Conservation (phyloP, 2,329 filamentous ascomycete genomes). For the Colletotrichum sp. region DNA sequence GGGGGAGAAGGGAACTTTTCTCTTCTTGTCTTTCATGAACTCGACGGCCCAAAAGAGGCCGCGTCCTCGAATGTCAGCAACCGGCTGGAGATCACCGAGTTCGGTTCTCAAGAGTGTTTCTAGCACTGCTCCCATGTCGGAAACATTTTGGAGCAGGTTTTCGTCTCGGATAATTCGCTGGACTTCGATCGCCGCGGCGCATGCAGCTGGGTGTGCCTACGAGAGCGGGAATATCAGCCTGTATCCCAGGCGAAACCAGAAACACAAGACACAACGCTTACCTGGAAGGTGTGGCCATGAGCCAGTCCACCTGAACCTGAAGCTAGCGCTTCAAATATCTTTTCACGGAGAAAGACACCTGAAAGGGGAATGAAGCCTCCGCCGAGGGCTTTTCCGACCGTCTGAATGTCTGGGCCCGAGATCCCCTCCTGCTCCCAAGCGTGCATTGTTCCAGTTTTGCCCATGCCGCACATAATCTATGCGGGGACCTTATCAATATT, state of each 20-base stretch:
- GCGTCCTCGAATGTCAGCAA: slow-evolving; percentile 42
- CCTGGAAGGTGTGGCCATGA: slow-evolving; percentile 63
- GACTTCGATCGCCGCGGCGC: slow-evolving; percentile 40
- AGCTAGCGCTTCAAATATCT: slow-evolving; percentile 52
- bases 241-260: neutral
- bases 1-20: neutral
- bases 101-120: slow-evolving; percentile 27
- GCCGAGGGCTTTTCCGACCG: slow-evolving; percentile 63
- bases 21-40: neutral
- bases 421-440: slow-evolving; percentile 47
- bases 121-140: slow-evolving; percentile 32
- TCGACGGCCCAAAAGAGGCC: slow-evolving; percentile 48
- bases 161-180: slow-evolving; percentile 39
- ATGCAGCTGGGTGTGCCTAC: slow-evolving; percentile 37
- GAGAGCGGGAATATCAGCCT: neutral
- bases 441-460: slow-evolving; percentile 64
- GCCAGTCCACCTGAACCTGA: slow-evolving; percentile 44
- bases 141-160: slow-evolving; percentile 34
- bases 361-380: slow-evolving; percentile 61
- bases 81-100: slow-evolving; percentile 33
- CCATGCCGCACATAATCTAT: slow-evolving; percentile 66
- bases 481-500: neutral
- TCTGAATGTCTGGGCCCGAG: slow-evolving; percentile 57
- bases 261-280: neutral
- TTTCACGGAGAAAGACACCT: slow-evolving; percentile 53